These are phyloP conservation scores for Cercospora sojina DNA, from an alignment of 2,329 filamentous ascomycete genomes.

Conservation along the genomic window DNA sequence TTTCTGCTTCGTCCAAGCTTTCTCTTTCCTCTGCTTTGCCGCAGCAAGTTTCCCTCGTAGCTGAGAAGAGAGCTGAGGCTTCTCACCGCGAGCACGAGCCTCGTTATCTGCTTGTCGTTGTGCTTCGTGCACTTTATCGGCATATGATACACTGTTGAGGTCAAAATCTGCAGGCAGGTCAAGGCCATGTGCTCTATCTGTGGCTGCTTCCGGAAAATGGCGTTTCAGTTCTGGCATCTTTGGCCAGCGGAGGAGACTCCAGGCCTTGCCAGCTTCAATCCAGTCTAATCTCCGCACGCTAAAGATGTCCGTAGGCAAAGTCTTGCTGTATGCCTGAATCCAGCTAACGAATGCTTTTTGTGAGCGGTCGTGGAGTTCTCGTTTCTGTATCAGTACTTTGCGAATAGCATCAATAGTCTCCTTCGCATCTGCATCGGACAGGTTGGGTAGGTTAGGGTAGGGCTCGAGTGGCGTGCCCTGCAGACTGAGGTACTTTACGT, in stretches of 20 bases:
- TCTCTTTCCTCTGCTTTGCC: conserved; percentile 35
- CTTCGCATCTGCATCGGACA: conserved; percentile 61
- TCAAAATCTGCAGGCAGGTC: conserved; percentile 37
- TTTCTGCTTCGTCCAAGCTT: conserved; percentile 41
- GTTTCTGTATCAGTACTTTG: conserved; percentile 57
- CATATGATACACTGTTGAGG: conserved; percentile 45
- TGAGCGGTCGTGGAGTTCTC: conserved; percentile 78
- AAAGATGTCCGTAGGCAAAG: conserved; percentile 90
- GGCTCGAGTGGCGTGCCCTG: conserved; percentile 37
- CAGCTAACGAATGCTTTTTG: conserved; percentile 91
- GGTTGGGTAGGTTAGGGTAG: conserved; percentile 44
- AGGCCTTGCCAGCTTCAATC: conserved; percentile 74
- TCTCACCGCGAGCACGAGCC: conserved; percentile 32
- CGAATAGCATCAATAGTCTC: conserved; percentile 62
- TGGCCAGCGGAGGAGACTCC: conserved; percentile 82
- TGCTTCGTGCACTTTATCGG: conserved; percentile 47
- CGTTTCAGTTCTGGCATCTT: conserved; percentile 80
- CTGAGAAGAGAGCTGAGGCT: conserved; percentile 25
- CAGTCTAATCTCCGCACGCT: conserved; percentile 78
- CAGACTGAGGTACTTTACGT: conserved; percentile 72
- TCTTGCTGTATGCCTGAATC: conserved; percentile 87
- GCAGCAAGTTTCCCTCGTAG: conserved; percentile 36
- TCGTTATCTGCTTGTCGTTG: conserved; percentile 42
- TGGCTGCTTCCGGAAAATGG: conserved; percentile 39
- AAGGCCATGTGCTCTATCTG: conserved; percentile 45